Evolutionary conservation across 164 flowering plant species (phyloP), one percentile per base, ranked within the genome.

Genomic region (Stephania japonica): DNA sequence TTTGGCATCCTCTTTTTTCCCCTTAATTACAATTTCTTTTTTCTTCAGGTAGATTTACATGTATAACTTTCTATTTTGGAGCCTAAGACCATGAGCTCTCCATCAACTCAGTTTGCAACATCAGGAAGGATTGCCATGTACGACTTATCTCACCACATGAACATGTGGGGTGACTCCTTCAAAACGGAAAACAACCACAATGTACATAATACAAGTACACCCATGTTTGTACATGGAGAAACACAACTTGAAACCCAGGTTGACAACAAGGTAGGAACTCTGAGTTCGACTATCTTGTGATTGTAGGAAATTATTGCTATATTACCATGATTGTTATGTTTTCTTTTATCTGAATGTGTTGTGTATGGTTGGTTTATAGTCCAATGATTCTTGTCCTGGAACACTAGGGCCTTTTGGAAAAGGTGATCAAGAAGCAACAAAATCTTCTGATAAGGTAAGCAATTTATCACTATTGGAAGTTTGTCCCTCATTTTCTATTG

Each of bases 311-410:
- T 66, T 70, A 1, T 53, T 6, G 21, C 43, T 32, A 24, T 14
- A 53, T 27, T 70, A 2, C 32, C 56, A 26, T 53, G 59, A 18
- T 25, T 64, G 67, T 26, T 64, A 25, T 25, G 23, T 41, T 44
- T 13, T 71, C 6, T 65, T 61, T 73, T 24, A 69, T 23, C 68
- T 32, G 38, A 32, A 32, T 49, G 67, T 61, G 7, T 32, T 8
- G 19, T 79, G 7, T 56, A 66, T 25, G 44, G 72, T 81, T 25
- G 44, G 72, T 81, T n/a, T 82, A 27, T 73, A 92, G 97, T 91
- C 94, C 21, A 95, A 91, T 80, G 91, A 85, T 74, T 82, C 85
- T 80, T 88, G 93, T 68, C 91, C 84, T 67, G 94, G 87, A 76
- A 77, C 83, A 0, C 75, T 75, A 3, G 89, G 85, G 75, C 75